A percentile compares a stretch with the other conserved stretches of the same genome.
phyloP scores from a whole-genome alignment of 139 green algal species.

The Chlorella sp. region DNA sequence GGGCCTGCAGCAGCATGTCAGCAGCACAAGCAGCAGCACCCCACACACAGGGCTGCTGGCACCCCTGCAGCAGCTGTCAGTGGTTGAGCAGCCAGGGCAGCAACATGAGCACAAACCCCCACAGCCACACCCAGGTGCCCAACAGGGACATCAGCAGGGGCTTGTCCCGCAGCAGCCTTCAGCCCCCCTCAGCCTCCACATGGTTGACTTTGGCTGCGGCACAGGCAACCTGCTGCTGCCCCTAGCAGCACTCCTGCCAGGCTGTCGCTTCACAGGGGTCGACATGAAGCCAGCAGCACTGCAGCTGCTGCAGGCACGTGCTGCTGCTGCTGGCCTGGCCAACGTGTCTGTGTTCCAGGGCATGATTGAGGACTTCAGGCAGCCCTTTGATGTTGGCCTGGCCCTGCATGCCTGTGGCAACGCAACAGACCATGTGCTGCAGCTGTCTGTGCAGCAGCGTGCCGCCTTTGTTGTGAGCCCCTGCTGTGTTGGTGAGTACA shows the following conservation, averaged over 20 bases:
- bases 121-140: too few relatives aligned
- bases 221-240: conserved; percentile 59
- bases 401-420: conserved; percentile 73
- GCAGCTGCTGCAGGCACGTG: conserved; percentile 40
- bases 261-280: conserved; percentile 44
- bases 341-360: conserved; percentile 38
- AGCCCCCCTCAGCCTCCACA: conserved; percentile 6
- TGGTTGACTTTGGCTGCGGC: conserved; percentile 73
- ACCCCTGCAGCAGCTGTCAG: too few relatives aligned
- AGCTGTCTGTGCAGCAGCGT: conserved; percentile 27
- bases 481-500: conserved; percentile 58
- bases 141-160: too few relatives aligned
- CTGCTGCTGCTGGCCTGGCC: conserved; percentile 32
- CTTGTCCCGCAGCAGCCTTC: background rate
- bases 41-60: background rate
- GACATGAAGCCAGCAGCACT: conserved; percentile 67
- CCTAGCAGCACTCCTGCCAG: conserved; percentile 47
- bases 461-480: conserved; percentile 58
- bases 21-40: background rate
- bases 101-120: too few relatives aligned
- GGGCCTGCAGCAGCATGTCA: too few relatives aligned
- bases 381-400: conserved; percentile 57
- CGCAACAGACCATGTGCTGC: conserved; percentile 60
- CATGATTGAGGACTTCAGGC: conserved; percentile 44
- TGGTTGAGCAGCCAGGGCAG: too few relatives aligned